Conservation (phyloP, 176 grass and related monocot species). For the Zea mays region Zm-B73-REFERENCE-NAM-5.0 NC_050104.1:49707001-49707500, state of each 20-base stretch:
- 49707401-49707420: background rate
- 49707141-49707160: background rate
- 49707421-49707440: too few species aligned
- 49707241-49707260: background rate
- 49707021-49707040: conserved; percentile 19
- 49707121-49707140: background rate
- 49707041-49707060: background rate
- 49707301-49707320: background rate
- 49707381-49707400: background rate
- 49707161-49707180: background rate
- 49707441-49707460: too few species aligned
- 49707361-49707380: background rate
- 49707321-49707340: background rate
- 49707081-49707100: background rate
- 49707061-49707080: conserved; percentile 7
- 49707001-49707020: conserved; percentile 1
- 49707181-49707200: background rate
- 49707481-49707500: background rate
- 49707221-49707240: background rate
- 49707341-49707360: background rate
- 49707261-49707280: background rate
- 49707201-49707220: background rate
- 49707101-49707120: background rate
- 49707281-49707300: background rate
- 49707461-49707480: background rate